Evolutionary conservation across 2,329 filamentous ascomycete genomes (phyloP), one percentile per base, ranked within the genome.

Genomic region (Cladosporium sp.): DNA sequence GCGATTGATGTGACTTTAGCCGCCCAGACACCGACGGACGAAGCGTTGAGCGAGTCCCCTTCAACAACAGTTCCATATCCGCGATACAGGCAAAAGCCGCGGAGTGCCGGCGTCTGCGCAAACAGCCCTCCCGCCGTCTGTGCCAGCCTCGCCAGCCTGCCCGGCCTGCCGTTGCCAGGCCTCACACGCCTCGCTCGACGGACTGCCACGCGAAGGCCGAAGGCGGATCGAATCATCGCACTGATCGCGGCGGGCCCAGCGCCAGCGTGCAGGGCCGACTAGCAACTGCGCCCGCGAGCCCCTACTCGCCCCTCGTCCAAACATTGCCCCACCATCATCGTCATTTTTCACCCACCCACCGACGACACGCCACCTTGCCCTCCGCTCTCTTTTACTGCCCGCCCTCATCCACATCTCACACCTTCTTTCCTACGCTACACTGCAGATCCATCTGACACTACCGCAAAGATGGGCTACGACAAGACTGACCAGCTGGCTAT

Each of bases 401-500:
- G 14, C 9, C 45, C 34, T n/a, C 41, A 18, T 38, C 35, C 34
- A 13, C 16, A 13, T 14, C 35, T 38, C 13, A 14, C 35, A 13
- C n/a, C 35, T 14, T 14, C 10, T 14, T 14, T 38, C 35, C n/a
- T 7, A 38, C 35, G 35, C 35, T 38, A 14, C 13, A 49, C 46
- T 7, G 22, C 46, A 49, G 46, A 41, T 49, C 46, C 46, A 49
- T 49, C 42, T n/a, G 9, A 42, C 32, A 53, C 41, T n/a, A 53
- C 50, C 50, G 50, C 50, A 53, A 82, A 72, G 68, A 97, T 97
- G 92, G 84, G 84, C 74, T 96, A 87, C 82, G 81, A 81, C 72
- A 87, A 97, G 68, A 74, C 85, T 70, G 93, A 98, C 74, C 79
- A 86, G 80, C 83, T 90, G 76, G 87, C 89, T 70, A 89, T 98